Evolutionary conservation across 441 rosid genomes (phyloP), one percentile per base, ranked within the genome.

Genomic region (California macrophylla): DNA sequence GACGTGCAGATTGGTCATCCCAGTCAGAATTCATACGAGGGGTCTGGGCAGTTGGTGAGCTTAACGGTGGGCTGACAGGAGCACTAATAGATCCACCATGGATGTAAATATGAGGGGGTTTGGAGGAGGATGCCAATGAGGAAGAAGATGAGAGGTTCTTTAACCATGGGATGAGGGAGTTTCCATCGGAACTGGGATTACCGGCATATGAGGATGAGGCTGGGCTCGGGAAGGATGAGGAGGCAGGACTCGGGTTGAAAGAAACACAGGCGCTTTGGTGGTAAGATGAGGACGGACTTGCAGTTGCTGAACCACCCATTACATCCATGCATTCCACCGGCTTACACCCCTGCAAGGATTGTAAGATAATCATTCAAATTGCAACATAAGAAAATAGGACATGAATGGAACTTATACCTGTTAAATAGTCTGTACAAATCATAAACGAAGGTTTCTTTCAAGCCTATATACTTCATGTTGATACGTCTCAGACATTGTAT

Each of bases 1-100:
- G 81, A 24, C n/a, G 78, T 0, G 52, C 70, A 78, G 84, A 77
- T 72, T 81, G 81, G 34, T 83, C 83, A 30, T 79, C 84, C 85
- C 83, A 83, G 60, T 79, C 75, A 15, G 79, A 15, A 74, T 76
- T 86, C 15, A 72, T 78, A 62, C 84, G 79, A 3, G 92, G 92
- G 32, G 85, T 81, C 69, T 85, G 84, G 50, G 83, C 86, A 28
- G 89, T 82, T 29, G 93, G 90, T 28, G 93, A 88, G 81, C 93
- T 84, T 77, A 86, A 65, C 66, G 88, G 89, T 67, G 93, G 93
- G 1, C 89, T 88, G 36, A 88, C 90, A 9, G 93, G 93, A 72
- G 93, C 90, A 74, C 93, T 88, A 42, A 88, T 83, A 52, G 92
- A 87, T 38, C 90, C 87, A 23, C 88, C 85, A 7, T 82, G 86